Conservation (phyloP, 306 rosid species). For the Crotalaria pallida region DNA sequence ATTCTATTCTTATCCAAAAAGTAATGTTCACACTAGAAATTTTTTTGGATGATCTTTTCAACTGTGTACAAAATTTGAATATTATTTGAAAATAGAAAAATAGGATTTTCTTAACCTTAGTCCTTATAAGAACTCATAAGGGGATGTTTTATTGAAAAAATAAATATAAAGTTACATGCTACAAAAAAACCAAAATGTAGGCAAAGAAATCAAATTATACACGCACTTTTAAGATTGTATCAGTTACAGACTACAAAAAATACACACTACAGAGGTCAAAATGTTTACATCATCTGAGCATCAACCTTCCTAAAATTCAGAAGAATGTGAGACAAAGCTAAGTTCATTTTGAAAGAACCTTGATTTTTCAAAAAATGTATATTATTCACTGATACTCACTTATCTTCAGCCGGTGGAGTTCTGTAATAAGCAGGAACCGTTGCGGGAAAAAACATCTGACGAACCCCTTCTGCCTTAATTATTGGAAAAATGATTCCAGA, state of each 20-base stretch:
- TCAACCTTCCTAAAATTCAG: not conserved
- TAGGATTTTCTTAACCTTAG: too few species aligned
- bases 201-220: not conserved
- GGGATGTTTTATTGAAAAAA: too few species aligned
- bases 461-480: slow-evolving; percentile 90
- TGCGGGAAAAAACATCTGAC: slow-evolving; percentile 95
- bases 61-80: too few species aligned
- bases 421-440: slow-evolving; percentile 92
- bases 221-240: slow-evolving; percentile 4
- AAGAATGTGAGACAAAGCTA: not conserved
- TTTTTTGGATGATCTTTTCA: too few species aligned
- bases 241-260: slow-evolving; percentile 19
- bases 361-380: not conserved
- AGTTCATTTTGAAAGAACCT: slow-evolving; percentile 3
- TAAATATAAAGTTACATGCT: not conserved
- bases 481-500: slow-evolving; percentile 89
- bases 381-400: slow-evolving; percentile 10
- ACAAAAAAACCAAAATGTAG: not conserved
- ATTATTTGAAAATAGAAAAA: too few species aligned
- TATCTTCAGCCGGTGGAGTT: slow-evolving; percentile 39
- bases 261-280: slow-evolving; percentile 10
- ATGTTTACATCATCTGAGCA: slow-evolving; percentile 8
- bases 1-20: too few species aligned
- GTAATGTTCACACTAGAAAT: too few species aligned
- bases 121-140: too few species aligned